Percentiles rank a stretch among this genome's conserved stretches.
Evolutionary conservation across 2,329 filamentous ascomycete species (phyloP).

Genomic region (Colletotrichum tropicicola): DNA sequence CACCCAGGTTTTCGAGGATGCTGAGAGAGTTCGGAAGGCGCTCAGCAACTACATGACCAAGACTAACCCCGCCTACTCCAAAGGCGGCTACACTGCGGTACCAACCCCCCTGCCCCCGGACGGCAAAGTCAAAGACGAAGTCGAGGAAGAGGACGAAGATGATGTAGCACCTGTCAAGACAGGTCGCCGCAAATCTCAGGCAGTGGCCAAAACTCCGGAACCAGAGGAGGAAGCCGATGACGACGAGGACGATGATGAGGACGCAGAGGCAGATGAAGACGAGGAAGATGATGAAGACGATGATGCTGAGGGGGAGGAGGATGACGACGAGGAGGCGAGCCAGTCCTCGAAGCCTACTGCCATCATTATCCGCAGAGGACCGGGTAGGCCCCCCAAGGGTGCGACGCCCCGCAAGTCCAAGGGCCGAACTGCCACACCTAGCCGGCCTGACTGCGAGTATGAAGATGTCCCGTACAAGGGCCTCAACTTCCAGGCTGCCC

Average conservation of each 20-base stretch:
- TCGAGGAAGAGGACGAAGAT: constrained; percentile 27
- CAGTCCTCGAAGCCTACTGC: constrained; percentile 38
- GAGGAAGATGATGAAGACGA: constrained; percentile 38
- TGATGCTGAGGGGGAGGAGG: constrained; percentile 41
- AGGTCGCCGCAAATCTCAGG: constrained; percentile 21
- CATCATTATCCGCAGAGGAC: constrained; percentile 48
- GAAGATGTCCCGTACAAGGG: constrained; percentile 72
- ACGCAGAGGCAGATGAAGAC: constrained; percentile 34
- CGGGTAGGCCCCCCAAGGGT: constrained; percentile 45
- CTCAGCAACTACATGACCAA: constrained; percentile 89
- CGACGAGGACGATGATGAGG: constrained; percentile 38
- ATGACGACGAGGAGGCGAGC: constrained; percentile 42
- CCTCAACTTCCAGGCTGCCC: constrained; percentile 82
- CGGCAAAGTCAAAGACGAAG: constrained; percentile 33
- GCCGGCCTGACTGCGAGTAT: constrained; percentile 62
- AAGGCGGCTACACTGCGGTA: constrained; percentile 70
- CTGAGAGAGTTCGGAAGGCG: constrained; percentile 86
- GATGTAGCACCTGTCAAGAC: constrained; percentile 28
- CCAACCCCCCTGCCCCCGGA: constrained; percentile 78
- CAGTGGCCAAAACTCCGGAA: constrained; percentile 32
- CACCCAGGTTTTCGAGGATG: constrained; percentile 81
- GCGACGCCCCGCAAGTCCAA: constrained; percentile 39
- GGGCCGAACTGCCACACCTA: constrained; percentile 44
- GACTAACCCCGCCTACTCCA: constrained; percentile 83
- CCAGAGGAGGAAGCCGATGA: constrained; percentile 40